Percentiles rank a stretch among this genome's conserved stretches.
Conservation (phyloP, 2,329 filamentous ascomycete species). For the Pestalotiopsis sp. region DNA sequence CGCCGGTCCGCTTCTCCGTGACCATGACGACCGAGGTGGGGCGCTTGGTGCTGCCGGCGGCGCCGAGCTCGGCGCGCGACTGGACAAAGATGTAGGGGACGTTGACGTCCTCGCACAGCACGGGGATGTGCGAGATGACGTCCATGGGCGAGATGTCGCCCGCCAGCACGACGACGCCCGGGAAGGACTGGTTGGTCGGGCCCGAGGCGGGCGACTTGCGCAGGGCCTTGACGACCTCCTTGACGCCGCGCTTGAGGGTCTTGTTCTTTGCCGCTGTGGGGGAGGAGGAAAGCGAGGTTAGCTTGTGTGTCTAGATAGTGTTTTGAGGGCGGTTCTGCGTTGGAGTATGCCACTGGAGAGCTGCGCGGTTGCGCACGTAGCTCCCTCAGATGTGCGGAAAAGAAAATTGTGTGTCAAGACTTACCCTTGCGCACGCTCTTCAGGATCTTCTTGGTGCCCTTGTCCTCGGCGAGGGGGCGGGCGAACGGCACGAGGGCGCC, state of each 20-base stretch:
- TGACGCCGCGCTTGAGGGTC: constrained; percentile 95
- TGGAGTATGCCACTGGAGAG: not conserved
- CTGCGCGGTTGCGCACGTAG: not conserved
- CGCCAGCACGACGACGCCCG: constrained; percentile 85
- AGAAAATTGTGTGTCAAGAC: constrained; percentile 18
- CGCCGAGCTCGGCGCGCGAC: constrained; percentile 89
- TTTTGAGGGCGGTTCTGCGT: not conserved
- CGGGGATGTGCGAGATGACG: constrained; percentile 96
- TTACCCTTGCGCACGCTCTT: constrained; percentile 60
- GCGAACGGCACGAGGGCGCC: constrained; percentile 81
- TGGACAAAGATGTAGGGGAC: constrained; percentile 96
- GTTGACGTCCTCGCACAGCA: constrained; percentile 97
- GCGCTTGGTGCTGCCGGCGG: constrained; percentile 91
- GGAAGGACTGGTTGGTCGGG: constrained; percentile 64
- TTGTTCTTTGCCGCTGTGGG: constrained; percentile 86
- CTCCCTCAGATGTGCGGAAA: not conserved
- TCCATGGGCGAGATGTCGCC: constrained; percentile 98
- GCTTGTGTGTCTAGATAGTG: not conserved
- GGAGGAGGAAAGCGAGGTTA: constrained; percentile 16
- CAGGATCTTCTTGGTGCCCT: constrained; percentile 67
- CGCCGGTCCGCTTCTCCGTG: constrained; percentile 52
- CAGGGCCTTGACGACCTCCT: constrained; percentile 97
- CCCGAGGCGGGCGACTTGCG: constrained; percentile 81
- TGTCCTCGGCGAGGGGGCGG: constrained; percentile 77
- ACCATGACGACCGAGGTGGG: constrained; percentile 97